Base-by-base conservation (phyloP, 352 stramenopile genomes). In the Phytophthora lateralis region DNA sequence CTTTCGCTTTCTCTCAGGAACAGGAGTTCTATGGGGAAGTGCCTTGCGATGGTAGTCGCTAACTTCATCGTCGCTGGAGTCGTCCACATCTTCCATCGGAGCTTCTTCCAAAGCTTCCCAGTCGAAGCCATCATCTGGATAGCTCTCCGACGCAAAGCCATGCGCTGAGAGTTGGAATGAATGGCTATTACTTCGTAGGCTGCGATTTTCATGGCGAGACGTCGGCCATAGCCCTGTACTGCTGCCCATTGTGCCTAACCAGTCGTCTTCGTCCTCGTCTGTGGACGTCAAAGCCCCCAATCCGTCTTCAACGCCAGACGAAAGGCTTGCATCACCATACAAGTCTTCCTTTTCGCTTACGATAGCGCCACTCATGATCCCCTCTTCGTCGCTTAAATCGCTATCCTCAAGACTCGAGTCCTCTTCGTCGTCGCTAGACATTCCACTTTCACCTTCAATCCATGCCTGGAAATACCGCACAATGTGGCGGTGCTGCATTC, bases 401-500 rank as follows among this genome's bases (percentile, higher is more conserved):
- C 69, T 74, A 9, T 71, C 71, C 26, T 76, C 71, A 17, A 83
- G 59, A 49, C 61, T 69, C 12, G 65, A 82, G 26, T 78, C 71
- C 15, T 75, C 78, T 47, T 85, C 76, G 15, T 78, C 76, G 30
- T 75, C 71, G 44, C 72, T 73, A 10, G 82, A 76, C 21, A 76
- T 76, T 54, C 75, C 73, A 24, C 74, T 73, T 29, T 93, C 80
- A 11, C 84, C 84, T 71, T 96, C 88, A 37, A 96, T 93, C 88
- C 88, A 96, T 14, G 88, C 88, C 48, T 96, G 88, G 58, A 94
- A 96, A 61, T 98, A 99, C 41, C 96, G 76, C 15, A 99, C 96
- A 64, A 99, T 98, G 55, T 99, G 95, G 34, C 96, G 94, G 49
- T 99, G 96, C 48, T 96, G 92, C 89, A 99, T 97, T 38, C 93